Conservation (phyloP, 768 basidiomycete genomes). For the Trametes sanguinea region DNA sequence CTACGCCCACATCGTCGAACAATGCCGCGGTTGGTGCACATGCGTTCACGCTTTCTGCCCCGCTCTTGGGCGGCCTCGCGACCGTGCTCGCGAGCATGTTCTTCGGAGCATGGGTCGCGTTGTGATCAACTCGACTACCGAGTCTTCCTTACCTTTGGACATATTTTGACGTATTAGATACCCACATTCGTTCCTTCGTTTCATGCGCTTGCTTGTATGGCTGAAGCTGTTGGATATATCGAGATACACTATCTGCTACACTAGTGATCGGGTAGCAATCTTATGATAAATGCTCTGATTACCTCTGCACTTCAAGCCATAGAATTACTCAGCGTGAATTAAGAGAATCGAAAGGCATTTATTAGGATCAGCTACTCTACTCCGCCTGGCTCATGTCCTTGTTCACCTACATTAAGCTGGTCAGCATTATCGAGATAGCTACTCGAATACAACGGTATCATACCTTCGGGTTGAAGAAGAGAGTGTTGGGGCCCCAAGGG, state of each 20-base stretch:
- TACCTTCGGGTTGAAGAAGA: constrained; percentile 81
- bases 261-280: no score
- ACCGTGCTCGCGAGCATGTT: constrained; percentile 36
- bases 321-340: no score
- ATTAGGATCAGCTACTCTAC: constrained; percentile 22
- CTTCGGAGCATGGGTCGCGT: constrained; percentile 43
- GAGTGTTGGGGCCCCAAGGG: constrained; percentile 83
- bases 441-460: neutral
- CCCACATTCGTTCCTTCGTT: neutral
- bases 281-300: no score
- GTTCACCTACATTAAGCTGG: constrained; percentile 50
- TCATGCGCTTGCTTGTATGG: neutral
- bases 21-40: constrained; percentile 27
- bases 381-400: constrained; percentile 54
- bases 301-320: neutral
- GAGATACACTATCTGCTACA: neutral
- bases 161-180: neutral
- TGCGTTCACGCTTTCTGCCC: constrained; percentile 24
- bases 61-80: constrained; percentile 33
- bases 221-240: neutral
- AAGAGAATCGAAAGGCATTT: neutral
- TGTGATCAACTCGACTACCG: constrained; percentile 18
- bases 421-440: neutral
- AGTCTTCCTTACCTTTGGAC: neutral
- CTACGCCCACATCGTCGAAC: neutral